Evolutionary conservation across 331 rosid genomes (phyloP).

Genomic region (Spiraea crenata): DNA sequence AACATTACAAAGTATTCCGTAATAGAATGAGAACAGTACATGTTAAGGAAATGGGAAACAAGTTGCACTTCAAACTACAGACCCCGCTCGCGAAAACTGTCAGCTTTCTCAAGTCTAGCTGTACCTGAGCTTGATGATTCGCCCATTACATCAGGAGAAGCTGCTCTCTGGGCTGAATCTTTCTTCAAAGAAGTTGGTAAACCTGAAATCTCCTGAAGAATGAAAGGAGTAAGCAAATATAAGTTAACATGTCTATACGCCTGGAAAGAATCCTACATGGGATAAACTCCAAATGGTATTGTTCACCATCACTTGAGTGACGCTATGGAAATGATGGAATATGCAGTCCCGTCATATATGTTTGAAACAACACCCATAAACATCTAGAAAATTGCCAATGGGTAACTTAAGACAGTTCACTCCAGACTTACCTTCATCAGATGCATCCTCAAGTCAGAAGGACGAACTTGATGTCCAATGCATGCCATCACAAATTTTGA

Average conservation of each 20-base stretch:
- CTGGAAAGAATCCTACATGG: neutral
- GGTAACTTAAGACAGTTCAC: neutral
- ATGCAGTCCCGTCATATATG: neutral
- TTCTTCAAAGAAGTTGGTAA: slow-evolving; percentile 71
- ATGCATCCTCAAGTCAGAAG: slow-evolving; percentile 82
- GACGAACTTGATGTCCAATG: slow-evolving; percentile 68
- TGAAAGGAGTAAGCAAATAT: slow-evolving; percentile 11
- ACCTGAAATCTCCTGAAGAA: slow-evolving; percentile 80
- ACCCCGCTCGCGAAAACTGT: slow-evolving; percentile 53
- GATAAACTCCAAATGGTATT: neutral
- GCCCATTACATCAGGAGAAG: slow-evolving; percentile 93
- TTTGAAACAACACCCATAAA: neutral
- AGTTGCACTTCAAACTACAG: slow-evolving; percentile 28
- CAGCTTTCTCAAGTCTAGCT: slow-evolving; percentile 63
- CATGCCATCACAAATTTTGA: slow-evolving; percentile 84
- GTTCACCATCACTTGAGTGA: neutral
- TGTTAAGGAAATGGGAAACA: neutral
- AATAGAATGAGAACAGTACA: neutral
- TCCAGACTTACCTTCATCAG: slow-evolving; percentile 74
- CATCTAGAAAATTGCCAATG: neutral
- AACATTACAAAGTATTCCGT: neutral
- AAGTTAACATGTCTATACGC: neutral
- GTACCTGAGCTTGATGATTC: slow-evolving; percentile 95
- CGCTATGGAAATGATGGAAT: no score
- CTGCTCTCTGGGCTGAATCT: slow-evolving; percentile 59